Percentiles rank a stretch among this genome's conserved stretches.
Conservation (phyloP, 371 early-diverging fungal genomes). For the Mortierella sp. region DNA sequence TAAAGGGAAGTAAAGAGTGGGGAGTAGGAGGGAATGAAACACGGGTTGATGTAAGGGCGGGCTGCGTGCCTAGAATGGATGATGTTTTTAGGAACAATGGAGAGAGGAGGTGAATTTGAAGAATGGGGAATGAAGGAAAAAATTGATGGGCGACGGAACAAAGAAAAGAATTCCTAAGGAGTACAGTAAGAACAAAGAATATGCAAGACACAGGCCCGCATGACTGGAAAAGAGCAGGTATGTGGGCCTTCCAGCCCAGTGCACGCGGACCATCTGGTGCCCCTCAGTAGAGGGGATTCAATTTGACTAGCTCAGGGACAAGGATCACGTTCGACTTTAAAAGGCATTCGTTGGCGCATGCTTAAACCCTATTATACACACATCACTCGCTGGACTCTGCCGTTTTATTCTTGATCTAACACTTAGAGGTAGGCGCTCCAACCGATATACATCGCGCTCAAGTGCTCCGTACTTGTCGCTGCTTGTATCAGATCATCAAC, state of each 20-base stretch:
- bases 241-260: too few relatives aligned
- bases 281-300: neutral
- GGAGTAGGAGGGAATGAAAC: too few relatives aligned
- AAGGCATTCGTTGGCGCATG: too few relatives aligned
- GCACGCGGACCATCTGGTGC: too few relatives aligned
- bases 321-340: too few relatives aligned
- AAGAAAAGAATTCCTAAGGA: neutral
- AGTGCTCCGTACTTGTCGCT: conserved; percentile 75
- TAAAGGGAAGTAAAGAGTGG: neutral
- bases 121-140: neutral
- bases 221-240: too few relatives aligned
- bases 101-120: neutral
- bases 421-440: conserved; percentile 65
- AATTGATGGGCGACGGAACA: neutral
- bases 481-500: conserved; percentile 78
- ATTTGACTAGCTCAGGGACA: neutral
- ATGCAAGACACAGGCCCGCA: too few relatives aligned
- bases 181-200: neutral
- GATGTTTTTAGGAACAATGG: neutral
- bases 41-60: too few relatives aligned
- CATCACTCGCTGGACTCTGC: too few relatives aligned
- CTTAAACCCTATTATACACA: too few relatives aligned
- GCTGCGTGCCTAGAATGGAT: neutral
- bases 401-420: too few relatives aligned
- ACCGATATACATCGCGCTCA: conserved; percentile 88